Percentiles rank a stretch among this genome's conserved stretches.
phyloP scores from a whole-genome alignment of 1,284 basidiomycete genomes.

The Sutorius eximius region DNA sequence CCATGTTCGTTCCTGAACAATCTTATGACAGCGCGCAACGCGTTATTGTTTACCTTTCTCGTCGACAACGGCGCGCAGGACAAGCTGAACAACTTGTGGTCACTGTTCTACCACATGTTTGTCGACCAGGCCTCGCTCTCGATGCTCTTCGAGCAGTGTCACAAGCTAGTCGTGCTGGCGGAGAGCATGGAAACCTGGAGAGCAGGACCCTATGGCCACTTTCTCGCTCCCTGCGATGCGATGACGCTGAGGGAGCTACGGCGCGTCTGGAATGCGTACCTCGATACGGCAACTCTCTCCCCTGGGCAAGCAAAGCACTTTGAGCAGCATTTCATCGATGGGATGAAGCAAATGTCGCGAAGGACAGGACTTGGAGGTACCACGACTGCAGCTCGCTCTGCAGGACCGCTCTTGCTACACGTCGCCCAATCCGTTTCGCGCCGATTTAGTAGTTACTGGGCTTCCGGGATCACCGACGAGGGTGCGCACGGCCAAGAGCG shows the following conservation, averaged over 20 bases:
- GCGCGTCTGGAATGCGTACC: constrained; percentile 45
- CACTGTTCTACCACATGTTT: constrained; percentile 56
- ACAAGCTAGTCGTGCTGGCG: constrained; percentile 42
- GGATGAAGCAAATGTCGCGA: constrained; percentile 9
- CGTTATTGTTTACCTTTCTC: constrained; percentile 38
- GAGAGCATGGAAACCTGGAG: constrained; percentile 43
- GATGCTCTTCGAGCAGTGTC: constrained; percentile 44
- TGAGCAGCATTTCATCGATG: constrained; percentile 13
- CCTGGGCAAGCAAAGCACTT: constrained; percentile 20
- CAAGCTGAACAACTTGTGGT: constrained; percentile 42
- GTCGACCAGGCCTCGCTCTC: constrained; percentile 43
- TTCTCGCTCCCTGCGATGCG: constrained; percentile 38
- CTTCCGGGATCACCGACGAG: constrained; percentile 41
- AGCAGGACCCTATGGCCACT: constrained; percentile 39
- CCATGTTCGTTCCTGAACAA: not conserved
- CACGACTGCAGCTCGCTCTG: constrained; percentile 35
- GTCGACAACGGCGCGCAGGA: constrained; percentile 31
- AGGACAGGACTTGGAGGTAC: not conserved
- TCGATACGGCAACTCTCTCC: constrained; percentile 12
- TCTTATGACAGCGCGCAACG: constrained; percentile 40
- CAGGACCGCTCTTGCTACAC: constrained; percentile 36
- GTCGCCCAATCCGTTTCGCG: constrained; percentile 16
- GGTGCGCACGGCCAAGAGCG: constrained; percentile 11
- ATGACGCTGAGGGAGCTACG: constrained; percentile 44
- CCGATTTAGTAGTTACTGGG: constrained; percentile 41